phyloP scores from a whole-genome alignment of 2,329 filamentous ascomycete genomes.

The Talaromyces pinophilus region DNA sequence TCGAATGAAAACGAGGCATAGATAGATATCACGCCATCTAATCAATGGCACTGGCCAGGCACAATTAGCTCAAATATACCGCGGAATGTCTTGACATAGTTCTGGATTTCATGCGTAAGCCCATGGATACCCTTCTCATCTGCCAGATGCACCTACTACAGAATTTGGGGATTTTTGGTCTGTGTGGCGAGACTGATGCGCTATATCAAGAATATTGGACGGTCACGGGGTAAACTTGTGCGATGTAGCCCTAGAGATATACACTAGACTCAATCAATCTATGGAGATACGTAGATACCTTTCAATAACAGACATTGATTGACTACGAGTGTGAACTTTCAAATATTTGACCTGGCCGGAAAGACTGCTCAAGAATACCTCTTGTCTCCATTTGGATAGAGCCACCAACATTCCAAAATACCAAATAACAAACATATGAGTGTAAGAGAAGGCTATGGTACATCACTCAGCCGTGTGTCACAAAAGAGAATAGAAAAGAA shows the following conservation, averaged over 20 bases:
- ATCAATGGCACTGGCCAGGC: neutral
- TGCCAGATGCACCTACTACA: no score
- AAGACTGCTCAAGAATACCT: neutral
- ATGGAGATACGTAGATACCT: no score
- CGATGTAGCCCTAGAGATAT: neutral
- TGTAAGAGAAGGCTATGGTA: conserved; percentile 10
- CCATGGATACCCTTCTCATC: no score
- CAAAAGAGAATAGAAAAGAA: neutral
- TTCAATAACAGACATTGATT: neutral
- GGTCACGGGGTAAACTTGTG: no score
- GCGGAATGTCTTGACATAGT: no score
- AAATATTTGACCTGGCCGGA: neutral
- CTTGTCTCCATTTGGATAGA: neutral
- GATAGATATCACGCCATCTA: neutral
- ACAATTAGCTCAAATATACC: no score
- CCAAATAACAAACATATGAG: neutral
- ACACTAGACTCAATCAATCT: no score
- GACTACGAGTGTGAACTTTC: neutral
- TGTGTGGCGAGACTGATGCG: neutral
- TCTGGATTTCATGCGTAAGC: no score
- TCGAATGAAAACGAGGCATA: neutral
- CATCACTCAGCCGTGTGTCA: neutral
- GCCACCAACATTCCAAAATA: neutral
- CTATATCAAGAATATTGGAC: neutral
- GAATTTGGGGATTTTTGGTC: neutral